These are phyloP conservation scores for Sugiyamaella mastotermitis DNA, from an alignment of 805 yeast species.

Conservation along the genomic window DNA sequence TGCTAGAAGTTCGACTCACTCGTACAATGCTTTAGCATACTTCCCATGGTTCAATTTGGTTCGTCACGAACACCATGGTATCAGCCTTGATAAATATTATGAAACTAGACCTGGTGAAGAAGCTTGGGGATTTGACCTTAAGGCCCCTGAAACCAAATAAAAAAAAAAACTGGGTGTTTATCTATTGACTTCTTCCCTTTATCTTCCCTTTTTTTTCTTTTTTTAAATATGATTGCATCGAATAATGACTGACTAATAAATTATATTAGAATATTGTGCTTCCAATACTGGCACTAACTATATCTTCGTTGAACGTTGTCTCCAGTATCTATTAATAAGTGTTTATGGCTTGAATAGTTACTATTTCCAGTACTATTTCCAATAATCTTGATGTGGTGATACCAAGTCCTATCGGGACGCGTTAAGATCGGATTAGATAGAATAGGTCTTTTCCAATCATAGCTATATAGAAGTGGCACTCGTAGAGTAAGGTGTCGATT, in stretches of 20 bases:
- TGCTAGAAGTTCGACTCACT: conserved; percentile 69
- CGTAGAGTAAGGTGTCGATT: conserved; percentile 11
- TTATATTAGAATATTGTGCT: too few relatives aligned
- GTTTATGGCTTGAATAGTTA: neutral
- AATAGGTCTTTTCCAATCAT: neutral
- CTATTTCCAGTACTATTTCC: too few relatives aligned
- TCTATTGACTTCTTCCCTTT: too few relatives aligned
- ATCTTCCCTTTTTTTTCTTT: too few relatives aligned
- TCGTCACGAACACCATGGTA: conserved; percentile 77
- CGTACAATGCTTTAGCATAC: conserved; percentile 52
- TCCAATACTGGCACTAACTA: too few relatives aligned
- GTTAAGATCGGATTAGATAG: neutral
- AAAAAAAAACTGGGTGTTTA: too few relatives aligned
- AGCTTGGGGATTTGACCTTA: conserved; percentile 44
- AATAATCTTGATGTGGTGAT: too few relatives aligned
- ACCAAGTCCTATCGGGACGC: too few relatives aligned
- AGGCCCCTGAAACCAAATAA: conserved; percentile 2
- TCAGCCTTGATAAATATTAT: conserved; percentile 54
- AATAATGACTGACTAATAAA: too few relatives aligned
- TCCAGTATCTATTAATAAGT: too few relatives aligned
- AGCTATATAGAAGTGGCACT: conserved; percentile 13
- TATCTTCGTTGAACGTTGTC: too few relatives aligned
- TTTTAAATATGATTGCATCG: too few relatives aligned
- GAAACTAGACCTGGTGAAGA: conserved; percentile 49
- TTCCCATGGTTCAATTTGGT: conserved; percentile 82